Evolutionary conservation across 2,329 filamentous ascomycete species (phyloP), one percentile per base, ranked within the genome.

Genomic region (Phoma sp.): DNA sequence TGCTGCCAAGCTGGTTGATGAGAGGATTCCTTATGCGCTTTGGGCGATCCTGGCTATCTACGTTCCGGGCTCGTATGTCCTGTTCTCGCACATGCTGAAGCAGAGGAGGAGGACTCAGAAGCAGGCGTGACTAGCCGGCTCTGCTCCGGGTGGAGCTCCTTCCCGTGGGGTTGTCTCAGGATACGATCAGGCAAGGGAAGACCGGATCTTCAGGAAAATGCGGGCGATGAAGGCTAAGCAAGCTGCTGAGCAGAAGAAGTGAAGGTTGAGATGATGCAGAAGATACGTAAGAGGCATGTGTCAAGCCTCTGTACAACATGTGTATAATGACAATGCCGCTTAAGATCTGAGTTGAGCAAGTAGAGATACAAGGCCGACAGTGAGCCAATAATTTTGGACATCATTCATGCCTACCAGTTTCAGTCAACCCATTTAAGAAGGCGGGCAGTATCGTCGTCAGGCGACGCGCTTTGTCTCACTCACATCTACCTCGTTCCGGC

Each of bases 71-170:
- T 85, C 90, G 4, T 96, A 95, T 68, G 83, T 96, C 51, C 78
- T 98, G 53, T 98, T 95, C 73, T 91, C 90, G 22, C 90, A 99
- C 77, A 98, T 99, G 95, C 90, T 98, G 82, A 82, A 83, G 58
- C 95, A 99, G 82, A 83, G 93, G 65, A 83, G 85, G 62, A 96
- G 91, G 83, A 85, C 93, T 48, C 80, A 91, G 79, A 57, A 46
- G 47, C 43, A 47, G 42, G 49, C 48, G 49, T 52, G 52, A 55
- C 52, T 47, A 55, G 52, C 52, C 46, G 46, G 37, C 37, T 25
- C 25, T 22, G 8, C 10, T 8, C 40, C 25, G 13, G 32, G 32
- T 33, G 32, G 32, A 13, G 32, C 32, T 8, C 10, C 13, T 11
- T n/a, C 32, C 13, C 11, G 24, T 41, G 37, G 7, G 8, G n/a